These are phyloP conservation scores for Mucuna pruriens DNA, from an alignment of 306 rosid species.

Conservation along the genomic window DNA sequence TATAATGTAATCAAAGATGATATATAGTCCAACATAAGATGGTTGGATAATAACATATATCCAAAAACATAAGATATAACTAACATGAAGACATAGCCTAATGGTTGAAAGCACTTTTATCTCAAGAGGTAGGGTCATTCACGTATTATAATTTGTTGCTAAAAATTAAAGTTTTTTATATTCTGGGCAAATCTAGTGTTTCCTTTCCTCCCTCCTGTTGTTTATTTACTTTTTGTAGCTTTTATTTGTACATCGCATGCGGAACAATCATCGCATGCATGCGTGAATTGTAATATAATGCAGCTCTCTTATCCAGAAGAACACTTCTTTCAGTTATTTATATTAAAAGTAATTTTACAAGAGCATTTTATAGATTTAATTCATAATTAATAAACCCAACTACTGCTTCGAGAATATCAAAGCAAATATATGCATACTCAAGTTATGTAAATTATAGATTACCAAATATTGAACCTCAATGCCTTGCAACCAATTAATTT, in stretches of 20 bases:
- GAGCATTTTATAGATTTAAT: neutral
- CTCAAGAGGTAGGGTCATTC: constrained; percentile 4
- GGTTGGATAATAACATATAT: neutral
- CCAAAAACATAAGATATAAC: neutral
- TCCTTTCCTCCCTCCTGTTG: constrained; percentile 5
- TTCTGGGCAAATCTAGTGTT: neutral
- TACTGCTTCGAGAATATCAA: constrained; percentile 9
- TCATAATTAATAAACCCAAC: neutral
- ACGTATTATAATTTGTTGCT: neutral
- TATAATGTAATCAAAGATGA: neutral
- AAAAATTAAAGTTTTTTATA: neutral
- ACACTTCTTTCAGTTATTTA: constrained; percentile 3
- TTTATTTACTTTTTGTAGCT: constrained; percentile 8
- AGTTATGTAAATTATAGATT: neutral
- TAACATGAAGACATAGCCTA: neutral
- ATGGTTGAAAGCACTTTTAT: neutral
- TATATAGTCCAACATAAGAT: neutral
- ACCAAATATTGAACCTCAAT: neutral
- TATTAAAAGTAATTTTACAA: neutral
- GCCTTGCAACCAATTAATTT: neutral
- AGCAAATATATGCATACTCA: constrained; percentile 9
- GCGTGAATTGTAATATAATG: constrained; percentile 20
- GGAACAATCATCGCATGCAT: constrained; percentile 28
- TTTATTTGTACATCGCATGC: neutral
- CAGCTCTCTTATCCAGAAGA: constrained; percentile 33